These are phyloP conservation scores for Brassica balearica DNA, from an alignment of 441 rosid species.

Conservation along the genomic window DNA sequence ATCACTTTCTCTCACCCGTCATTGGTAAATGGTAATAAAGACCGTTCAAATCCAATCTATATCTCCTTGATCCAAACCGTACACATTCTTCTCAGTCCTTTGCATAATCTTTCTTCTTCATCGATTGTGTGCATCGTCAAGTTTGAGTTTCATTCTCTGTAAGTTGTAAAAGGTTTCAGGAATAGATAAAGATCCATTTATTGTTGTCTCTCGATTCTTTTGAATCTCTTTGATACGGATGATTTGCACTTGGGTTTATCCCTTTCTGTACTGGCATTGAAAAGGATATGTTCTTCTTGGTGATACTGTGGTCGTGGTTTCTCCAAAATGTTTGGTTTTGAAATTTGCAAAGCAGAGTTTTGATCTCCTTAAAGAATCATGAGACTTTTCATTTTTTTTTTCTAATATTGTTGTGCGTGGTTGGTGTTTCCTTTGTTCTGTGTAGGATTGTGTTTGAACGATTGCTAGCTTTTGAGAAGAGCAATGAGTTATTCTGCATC, in stretches of 20 bases:
- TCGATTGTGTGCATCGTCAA: constrained; percentile 9
- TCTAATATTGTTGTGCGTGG: background rate
- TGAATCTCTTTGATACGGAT: constrained; percentile 3
- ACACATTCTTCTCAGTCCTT: background rate
- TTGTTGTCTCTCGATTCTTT: background rate
- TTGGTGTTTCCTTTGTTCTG: background rate
- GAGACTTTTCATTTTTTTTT: too few relatives aligned
- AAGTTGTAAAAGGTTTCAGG: constrained; percentile 27
- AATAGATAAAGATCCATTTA: constrained; percentile 8
- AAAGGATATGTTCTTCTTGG: background rate
- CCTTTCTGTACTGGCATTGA: background rate
- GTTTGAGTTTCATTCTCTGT: constrained; percentile 29
- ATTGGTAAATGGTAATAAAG: constrained; percentile 26
- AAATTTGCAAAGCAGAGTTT: background rate
- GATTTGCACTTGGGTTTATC: constrained; percentile 25
- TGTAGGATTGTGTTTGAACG: background rate
- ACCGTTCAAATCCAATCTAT: constrained; percentile 37
- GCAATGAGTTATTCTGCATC: background rate
- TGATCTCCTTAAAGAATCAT: background rate
- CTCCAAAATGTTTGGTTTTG: background rate
- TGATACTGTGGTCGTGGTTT: background rate
- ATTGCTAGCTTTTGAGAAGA: background rate
- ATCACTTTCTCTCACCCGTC: constrained; percentile 24
- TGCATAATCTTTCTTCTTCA: constrained; percentile 11
- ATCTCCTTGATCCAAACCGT: constrained; percentile 7